Conservation (phyloP, 306 rosid genomes). For the Ochetophila trinervis region DNA sequence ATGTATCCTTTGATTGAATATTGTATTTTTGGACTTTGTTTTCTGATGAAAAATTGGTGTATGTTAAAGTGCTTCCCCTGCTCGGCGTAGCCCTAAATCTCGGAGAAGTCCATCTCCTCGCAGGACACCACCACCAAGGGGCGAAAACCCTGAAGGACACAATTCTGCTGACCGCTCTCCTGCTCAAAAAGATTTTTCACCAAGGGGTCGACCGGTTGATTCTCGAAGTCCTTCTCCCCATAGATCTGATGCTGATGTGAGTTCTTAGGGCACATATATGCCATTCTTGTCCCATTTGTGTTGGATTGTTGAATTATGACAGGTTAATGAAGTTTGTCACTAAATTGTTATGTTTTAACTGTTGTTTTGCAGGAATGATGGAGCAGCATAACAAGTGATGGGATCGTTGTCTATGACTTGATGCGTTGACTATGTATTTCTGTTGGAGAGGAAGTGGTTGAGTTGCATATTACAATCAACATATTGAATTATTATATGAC, state of each 20-base stretch:
- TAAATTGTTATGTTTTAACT: slow-evolving; percentile 7
- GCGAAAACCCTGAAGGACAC: slow-evolving; percentile 35
- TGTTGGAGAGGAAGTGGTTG: slow-evolving; percentile 20
- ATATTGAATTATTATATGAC: slow-evolving; percentile 31
- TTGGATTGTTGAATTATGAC: not conserved
- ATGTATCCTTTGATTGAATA: not conserved
- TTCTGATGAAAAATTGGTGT: slow-evolving; percentile 23
- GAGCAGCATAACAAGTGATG: slow-evolving; percentile 1
- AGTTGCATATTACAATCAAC: slow-evolving; percentile 28
- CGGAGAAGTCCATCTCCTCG: slow-evolving; percentile 43
- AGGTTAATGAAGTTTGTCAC: not conserved
- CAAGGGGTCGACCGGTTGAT: slow-evolving; percentile 32
- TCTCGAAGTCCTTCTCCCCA: slow-evolving; percentile 59
- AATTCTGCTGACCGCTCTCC: slow-evolving; percentile 38
- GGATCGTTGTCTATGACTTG: slow-evolving; percentile 8
- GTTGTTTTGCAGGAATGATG: slow-evolving; percentile 47
- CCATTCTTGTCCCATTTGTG: not conserved
- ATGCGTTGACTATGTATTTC: slow-evolving; percentile 9
- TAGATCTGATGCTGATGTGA: slow-evolving; percentile 58
- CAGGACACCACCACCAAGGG: slow-evolving; percentile 40
- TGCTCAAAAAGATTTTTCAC: slow-evolving; percentile 37
- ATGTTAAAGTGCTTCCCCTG: slow-evolving; percentile 45
- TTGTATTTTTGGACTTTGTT: slow-evolving; percentile 18
- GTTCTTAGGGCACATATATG: slow-evolving; percentile 11
- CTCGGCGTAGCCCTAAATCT: slow-evolving; percentile 33